Conservation (phyloP, 1,139 yeast genomes). For the Candida glucosophila region DNA sequence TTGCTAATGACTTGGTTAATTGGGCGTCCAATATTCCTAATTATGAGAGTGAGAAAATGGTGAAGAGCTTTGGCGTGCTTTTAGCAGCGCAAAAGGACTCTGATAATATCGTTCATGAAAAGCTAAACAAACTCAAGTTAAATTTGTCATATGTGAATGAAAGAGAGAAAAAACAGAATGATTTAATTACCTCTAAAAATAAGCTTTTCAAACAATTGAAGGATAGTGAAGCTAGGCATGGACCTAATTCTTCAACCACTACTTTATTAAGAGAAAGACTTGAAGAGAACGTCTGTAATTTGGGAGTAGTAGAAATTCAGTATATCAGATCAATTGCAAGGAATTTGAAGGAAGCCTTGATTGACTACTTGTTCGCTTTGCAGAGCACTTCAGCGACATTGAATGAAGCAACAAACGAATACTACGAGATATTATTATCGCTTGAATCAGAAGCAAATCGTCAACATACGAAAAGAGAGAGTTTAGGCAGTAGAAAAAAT, state of each 20-base stretch:
- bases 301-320: slow-evolving; percentile 44
- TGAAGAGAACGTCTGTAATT: slow-evolving; percentile 41
- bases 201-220: slow-evolving; percentile 27
- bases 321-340: slow-evolving; percentile 36
- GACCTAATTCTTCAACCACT: slow-evolving; percentile 34
- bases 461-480: too few relatives aligned
- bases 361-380: slow-evolving; percentile 32
- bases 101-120: slow-evolving; percentile 25
- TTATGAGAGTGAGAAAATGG: slow-evolving; percentile 27
- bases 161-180: slow-evolving; percentile 41
- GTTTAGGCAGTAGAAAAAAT: too few relatives aligned
- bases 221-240: slow-evolving; percentile 35
- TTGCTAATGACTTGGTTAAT: slow-evolving; percentile 24
- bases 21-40: slow-evolving; percentile 39
- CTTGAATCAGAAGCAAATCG: slow-evolving; percentile 9
- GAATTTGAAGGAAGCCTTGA: slow-evolving; percentile 35
- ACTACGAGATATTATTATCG: slow-evolving; percentile 9
- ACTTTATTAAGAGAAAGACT: slow-evolving; percentile 36
- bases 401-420: slow-evolving; percentile 24
- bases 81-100: slow-evolving; percentile 26
- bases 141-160: slow-evolving; percentile 39
- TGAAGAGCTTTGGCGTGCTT: slow-evolving; percentile 31
- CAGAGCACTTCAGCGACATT: slow-evolving; percentile 22
- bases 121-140: slow-evolving; percentile 30
- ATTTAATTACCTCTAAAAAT: slow-evolving; percentile 22